A percentile compares a stretch with the other conserved stretches of the same genome.
These are phyloP conservation scores for Solanum raphanifolium DNA, from an alignment of 257 asterid species.

Conservation along the genomic window DNA sequence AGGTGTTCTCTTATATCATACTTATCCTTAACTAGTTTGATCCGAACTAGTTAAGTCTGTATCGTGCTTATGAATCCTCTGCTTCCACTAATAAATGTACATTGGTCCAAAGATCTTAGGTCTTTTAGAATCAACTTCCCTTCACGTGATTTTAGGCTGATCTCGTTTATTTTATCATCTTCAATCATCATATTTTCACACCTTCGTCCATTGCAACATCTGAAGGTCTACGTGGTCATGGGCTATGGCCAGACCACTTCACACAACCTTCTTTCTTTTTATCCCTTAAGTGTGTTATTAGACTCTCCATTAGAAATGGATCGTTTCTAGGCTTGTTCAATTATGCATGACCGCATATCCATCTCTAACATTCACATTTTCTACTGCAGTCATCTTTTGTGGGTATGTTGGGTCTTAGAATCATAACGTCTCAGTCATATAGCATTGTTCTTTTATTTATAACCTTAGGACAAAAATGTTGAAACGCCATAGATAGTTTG, in stretches of 20 bases:
- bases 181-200: background rate
- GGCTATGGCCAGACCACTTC: background rate
- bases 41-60: background rate
- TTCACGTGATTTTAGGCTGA: background rate
- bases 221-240: background rate
- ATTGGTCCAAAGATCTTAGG: background rate
- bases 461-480: background rate
- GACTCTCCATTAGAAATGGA: background rate
- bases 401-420: background rate
- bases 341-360: background rate
- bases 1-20: background rate
- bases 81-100: background rate
- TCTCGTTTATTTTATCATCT: background rate
- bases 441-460: background rate
- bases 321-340: background rate
- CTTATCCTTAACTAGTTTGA: background rate
- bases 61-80: background rate
- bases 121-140: background rate
- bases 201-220: background rate
- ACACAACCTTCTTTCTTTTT: background rate
- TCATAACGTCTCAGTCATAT: background rate
- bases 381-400: background rate
- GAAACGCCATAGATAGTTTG: background rate
- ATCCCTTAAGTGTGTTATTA: background rate
- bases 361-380: background rate